Percentiles rank a stretch among this genome's conserved stretches.
Conservation (phyloP, 2,329 filamentous ascomycete species). For the Colletotrichum noveboracense region DNA sequence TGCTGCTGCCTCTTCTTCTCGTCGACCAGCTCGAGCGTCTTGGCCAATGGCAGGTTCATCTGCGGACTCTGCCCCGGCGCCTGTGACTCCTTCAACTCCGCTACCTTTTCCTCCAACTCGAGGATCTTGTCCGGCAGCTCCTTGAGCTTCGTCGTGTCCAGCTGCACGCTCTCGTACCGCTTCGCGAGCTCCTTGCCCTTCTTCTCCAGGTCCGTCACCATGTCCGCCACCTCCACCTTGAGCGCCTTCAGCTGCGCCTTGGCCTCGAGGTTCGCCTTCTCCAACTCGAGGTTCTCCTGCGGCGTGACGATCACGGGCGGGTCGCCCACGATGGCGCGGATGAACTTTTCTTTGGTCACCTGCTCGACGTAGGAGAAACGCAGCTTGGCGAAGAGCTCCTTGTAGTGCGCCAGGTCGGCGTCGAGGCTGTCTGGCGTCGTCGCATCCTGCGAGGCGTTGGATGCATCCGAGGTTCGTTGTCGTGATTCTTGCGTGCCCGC, state of each 20-base stretch:
- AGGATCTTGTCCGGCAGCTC: constrained; percentile 57
- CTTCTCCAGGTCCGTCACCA: constrained; percentile 75
- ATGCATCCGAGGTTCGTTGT: constrained; percentile 75
- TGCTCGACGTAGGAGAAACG: constrained; percentile 98
- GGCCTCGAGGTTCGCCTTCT: constrained; percentile 68
- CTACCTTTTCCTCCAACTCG: constrained; percentile 54
- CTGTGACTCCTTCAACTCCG: constrained; percentile 46
- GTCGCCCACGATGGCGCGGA: constrained; percentile 89
- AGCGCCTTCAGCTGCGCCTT: constrained; percentile 81
- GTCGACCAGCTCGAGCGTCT: constrained; percentile 59
- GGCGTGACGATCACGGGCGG: constrained; percentile 84
- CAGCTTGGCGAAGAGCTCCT: constrained; percentile 93
- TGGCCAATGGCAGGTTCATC: constrained; percentile 61
- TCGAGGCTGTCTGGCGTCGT: constrained; percentile 78
- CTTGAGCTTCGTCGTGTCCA: constrained; percentile 53
- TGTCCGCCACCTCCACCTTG: constrained; percentile 78
- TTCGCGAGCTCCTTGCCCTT: constrained; percentile 63
- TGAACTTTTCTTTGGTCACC: constrained; percentile 97
- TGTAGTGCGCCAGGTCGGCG: constrained; percentile 88
- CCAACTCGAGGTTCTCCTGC: constrained; percentile 81
- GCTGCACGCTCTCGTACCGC: constrained; percentile 55
- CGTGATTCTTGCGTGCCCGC: constrained; percentile 42
- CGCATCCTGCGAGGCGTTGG: constrained; percentile 66
- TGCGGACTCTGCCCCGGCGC: constrained; percentile 43
- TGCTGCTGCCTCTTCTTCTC: constrained; percentile 55